phyloP scores from a whole-genome alignment of 805 yeast genomes.

The Barnettozyma pratensis region DNA sequence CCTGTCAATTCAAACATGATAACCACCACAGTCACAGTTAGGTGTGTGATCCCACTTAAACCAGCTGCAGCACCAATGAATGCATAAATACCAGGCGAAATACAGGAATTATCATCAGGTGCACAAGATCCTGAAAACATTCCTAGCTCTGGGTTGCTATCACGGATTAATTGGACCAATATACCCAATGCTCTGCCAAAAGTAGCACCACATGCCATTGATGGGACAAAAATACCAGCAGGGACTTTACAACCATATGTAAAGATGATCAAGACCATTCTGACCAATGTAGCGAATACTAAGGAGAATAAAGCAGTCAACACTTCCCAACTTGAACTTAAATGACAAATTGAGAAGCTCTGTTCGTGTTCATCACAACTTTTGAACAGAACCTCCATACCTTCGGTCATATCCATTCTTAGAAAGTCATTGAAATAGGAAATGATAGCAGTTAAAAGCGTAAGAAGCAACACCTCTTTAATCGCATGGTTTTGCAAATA shows the following conservation, averaged over 20 bases:
- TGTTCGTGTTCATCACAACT: constrained; percentile 57
- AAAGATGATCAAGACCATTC: constrained; percentile 69
- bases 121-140: constrained; percentile 34
- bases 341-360: constrained; percentile 33
- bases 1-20: constrained; percentile 97
- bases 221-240: constrained; percentile 96
- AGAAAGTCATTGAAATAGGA: constrained; percentile 83
- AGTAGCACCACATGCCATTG: constrained; percentile 95
- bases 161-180: constrained; percentile 48
- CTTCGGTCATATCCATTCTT: constrained; percentile 88
- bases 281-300: constrained; percentile 60
- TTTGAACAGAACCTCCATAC: constrained; percentile 84
- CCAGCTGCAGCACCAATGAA: constrained; percentile 96
- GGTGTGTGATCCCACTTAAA: constrained; percentile 87
- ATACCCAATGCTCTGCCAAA: constrained; percentile 87
- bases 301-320: constrained; percentile 45
- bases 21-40: constrained; percentile 89
- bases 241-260: constrained; percentile 94
- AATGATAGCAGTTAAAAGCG: constrained; percentile 65
- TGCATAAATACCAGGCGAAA: constrained; percentile 93
- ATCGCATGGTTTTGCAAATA: constrained; percentile 53
- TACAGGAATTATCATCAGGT: constrained; percentile 44
- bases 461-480: constrained; percentile 64
- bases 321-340: constrained; percentile 29
- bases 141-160: constrained; percentile 31